These are phyloP conservation scores for Ottelia alismoides DNA, from an alignment of 106 monocot species.

Conservation along the genomic window DNA sequence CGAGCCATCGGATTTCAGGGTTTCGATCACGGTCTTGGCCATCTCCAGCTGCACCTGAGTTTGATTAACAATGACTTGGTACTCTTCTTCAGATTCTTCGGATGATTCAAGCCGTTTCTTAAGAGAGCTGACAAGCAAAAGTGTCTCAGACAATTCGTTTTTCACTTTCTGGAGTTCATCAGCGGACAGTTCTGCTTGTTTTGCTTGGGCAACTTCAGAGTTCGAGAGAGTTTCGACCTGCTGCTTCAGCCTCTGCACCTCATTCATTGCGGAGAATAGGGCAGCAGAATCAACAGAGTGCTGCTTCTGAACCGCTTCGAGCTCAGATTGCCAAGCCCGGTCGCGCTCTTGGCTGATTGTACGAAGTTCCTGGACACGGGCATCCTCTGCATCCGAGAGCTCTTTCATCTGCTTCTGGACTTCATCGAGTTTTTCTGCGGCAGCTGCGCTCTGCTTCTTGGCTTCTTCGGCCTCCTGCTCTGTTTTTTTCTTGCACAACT, in stretches of 20 bases:
- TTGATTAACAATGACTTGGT: conserved; percentile 15
- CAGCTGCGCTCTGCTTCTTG: conserved; percentile 25
- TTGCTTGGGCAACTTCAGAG: conserved; percentile 22
- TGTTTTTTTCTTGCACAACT: conserved; percentile 23
- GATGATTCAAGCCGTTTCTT: conserved; percentile 17
- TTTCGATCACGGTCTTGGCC: conserved; percentile 37
- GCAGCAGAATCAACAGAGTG: conserved; percentile 34
- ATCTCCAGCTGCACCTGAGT: conserved; percentile 36
- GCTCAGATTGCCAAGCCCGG: conserved; percentile 54
- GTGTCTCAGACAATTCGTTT: conserved; percentile 17
- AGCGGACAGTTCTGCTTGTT: conserved; percentile 17
- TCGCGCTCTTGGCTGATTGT: conserved; percentile 44
- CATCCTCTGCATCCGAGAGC: conserved; percentile 48
- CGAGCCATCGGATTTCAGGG: conserved; percentile 34
- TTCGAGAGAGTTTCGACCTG: conserved; percentile 26
- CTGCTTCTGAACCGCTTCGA: conserved; percentile 46
- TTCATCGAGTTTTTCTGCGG: conserved; percentile 36
- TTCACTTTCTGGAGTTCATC: conserved; percentile 29
- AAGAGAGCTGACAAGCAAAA: conserved; percentile 19
- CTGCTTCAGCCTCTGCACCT: conserved; percentile 42
- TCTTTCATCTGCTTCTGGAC: conserved; percentile 39
- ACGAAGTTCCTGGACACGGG: conserved; percentile 40
- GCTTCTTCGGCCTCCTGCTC: conserved; percentile 59
- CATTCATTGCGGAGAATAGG: conserved; percentile 30
- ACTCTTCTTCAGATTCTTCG: conserved; percentile 24